These are phyloP conservation scores for Vitis rupestris DNA, from an alignment of 164 flowering plant species.

Conservation along the genomic window DNA sequence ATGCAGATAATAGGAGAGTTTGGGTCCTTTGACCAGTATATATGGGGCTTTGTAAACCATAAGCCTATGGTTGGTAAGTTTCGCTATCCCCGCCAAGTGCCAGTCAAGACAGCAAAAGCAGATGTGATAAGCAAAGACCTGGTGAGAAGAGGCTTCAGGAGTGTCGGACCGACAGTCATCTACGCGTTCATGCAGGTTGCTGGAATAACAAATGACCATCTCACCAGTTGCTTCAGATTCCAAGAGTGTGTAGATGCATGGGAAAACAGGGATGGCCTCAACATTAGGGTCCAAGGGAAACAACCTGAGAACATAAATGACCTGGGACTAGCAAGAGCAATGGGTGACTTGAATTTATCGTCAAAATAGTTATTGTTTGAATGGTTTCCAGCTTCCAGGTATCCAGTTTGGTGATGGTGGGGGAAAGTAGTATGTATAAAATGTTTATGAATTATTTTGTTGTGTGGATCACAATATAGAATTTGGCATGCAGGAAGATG, in stretches of 20 bases:
- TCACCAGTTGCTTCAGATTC: conserved; percentile 47
- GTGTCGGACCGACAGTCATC: conserved; percentile 54
- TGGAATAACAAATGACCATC: conserved; percentile 57
- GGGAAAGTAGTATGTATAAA: no score
- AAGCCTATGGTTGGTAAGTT: conserved; percentile 41
- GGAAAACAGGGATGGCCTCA: conserved; percentile 3
- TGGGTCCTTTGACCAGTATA: conserved; percentile 54
- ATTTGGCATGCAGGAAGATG: no score
- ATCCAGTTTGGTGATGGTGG: no score
- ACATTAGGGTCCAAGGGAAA: conserved; percentile 13
- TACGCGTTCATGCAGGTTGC: conserved; percentile 61
- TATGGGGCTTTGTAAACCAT: conserved; percentile 53
- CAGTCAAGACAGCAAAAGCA: conserved; percentile 54
- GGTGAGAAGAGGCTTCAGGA: conserved; percentile 45
- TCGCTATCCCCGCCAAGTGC: conserved; percentile 52
- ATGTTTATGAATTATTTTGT: no score
- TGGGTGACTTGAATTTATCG: conserved; percentile 14
- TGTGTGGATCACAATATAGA: no score
- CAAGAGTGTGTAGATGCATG: conserved; percentile 30
- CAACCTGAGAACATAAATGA: conserved; percentile 9
- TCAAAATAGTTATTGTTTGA: no score
- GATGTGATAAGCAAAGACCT: conserved; percentile 58
- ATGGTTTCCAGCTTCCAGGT: no score
- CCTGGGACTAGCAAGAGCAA: conserved; percentile 17
- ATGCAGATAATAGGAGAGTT: conserved; percentile 44